Conservation (phyloP, 164 flowering plant genomes). For the Berberis vulgaris region DNA sequence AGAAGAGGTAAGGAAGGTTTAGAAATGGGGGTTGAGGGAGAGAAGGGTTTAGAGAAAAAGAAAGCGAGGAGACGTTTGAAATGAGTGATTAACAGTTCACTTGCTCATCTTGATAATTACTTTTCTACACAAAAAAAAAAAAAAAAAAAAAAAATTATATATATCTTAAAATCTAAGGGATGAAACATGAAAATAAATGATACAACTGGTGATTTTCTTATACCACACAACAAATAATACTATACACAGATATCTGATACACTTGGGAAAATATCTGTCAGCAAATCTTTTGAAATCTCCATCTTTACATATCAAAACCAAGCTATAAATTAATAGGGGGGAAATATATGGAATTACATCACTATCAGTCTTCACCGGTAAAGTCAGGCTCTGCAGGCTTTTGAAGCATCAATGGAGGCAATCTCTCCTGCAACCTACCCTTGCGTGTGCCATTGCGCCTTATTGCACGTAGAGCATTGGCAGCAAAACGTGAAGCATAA, state of each 20-base stretch:
- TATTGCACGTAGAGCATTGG: constrained; percentile 47
- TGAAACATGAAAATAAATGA: neutral
- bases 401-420: constrained; percentile 38
- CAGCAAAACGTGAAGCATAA: constrained; percentile 78
- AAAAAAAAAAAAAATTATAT: too few relatives aligned
- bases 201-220: neutral
- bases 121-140: too few relatives aligned
- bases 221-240: neutral
- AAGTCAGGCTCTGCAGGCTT: constrained; percentile 57
- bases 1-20: too few relatives aligned
- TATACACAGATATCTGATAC: neutral
- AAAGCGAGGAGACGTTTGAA: too few relatives aligned
- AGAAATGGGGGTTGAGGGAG: too few relatives aligned
- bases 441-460: constrained; percentile 29
- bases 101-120: too few relatives aligned
- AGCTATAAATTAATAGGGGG: neutral
- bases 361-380: constrained; percentile 21
- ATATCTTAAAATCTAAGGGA: too few relatives aligned
- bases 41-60: too few relatives aligned
- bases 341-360: neutral
- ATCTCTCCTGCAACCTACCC: constrained; percentile 32
- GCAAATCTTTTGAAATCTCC: neutral
- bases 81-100: too few relatives aligned
- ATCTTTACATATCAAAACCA: constrained; percentile 2
- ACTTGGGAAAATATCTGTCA: neutral